Base-by-base conservation (phyloP, 2,329 filamentous ascomycete species). In the Oidium heveae region DNA sequence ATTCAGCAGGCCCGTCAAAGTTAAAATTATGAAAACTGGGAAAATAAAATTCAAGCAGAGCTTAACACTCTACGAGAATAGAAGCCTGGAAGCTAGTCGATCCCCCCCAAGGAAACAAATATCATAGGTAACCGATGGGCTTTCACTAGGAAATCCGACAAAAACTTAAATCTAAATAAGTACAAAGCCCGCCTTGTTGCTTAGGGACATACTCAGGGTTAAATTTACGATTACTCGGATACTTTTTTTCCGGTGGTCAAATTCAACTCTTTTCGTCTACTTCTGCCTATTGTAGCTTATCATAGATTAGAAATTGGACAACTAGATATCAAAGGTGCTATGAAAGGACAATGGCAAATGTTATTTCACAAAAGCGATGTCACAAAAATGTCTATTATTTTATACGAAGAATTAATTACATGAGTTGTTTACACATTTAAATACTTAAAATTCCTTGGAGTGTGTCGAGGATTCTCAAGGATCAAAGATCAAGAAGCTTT, bases 101-200 rank as follows among this genome's bases (percentile, higher is more conserved):
- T 39, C 50, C 50, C 9, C n/a, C 44, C 44, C 1, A 47, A 47
- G 28, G 43, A 24, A 22, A 12, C 4, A 1, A 46, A 46, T 16
- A 24, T n/a, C 10, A 46, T 20, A 5, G 43, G 43, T 20, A 46
- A 46, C 20, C 43, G n/a, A 46, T 46, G 43, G 43, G 43, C 2
- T 2, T 24, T 46, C 50, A 59, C 36, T 9, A 62, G 63, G 49
- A 65, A 64, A 52, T 58, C 62, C 22, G 55, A 63, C 33, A 54
- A 51, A 15, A 46, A 63, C 41, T 59, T 59, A 13, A 58, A 57
- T 37, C 57, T 64, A 6, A 24, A 43, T 15, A 60, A 59, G 37
- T 53, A 34, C 24, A 62, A 63, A 43, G 59, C 61, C 24, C 28
- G 61, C 10, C 53, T 61, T 8, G 61, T 58, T 22, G 60, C 61